A percentile compares a stretch with the other conserved stretches of the same genome.
These are phyloP conservation scores for apple (Malus domestica) DNA, from an alignment of 306 rosid species.

Conservation along the genomic window DNA sequence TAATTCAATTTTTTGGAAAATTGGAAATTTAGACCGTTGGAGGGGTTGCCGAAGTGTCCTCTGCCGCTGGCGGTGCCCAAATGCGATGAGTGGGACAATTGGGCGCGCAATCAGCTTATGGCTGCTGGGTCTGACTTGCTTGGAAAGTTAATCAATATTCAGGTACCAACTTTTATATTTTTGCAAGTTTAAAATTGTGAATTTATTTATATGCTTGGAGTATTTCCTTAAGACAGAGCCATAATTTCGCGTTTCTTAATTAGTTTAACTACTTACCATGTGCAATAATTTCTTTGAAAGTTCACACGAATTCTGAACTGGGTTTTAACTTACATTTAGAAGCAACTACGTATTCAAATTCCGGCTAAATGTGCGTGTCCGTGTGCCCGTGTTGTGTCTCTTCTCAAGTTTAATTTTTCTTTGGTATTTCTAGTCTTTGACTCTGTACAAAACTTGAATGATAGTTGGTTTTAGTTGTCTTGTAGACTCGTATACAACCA, in stretches of 20 bases:
- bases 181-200: not conserved
- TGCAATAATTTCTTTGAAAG: not conserved
- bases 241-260: not conserved
- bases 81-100: slow-evolving; percentile 53
- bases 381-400: not conserved
- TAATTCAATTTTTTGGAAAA: not conserved
- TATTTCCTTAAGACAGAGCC: not conserved
- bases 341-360: not conserved
- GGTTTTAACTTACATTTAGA: not conserved
- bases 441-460: not conserved
- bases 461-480: not conserved
- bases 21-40: slow-evolving; percentile 49
- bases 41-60: slow-evolving; percentile 60
- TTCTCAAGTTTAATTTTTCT: not conserved
- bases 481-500: not conserved
- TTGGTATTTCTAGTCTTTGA: not conserved
- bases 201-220: not conserved
- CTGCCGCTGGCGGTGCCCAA: slow-evolving; percentile 29
- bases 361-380: not conserved
- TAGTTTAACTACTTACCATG: not conserved
- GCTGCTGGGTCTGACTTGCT: slow-evolving; percentile 84
- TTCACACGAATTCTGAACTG: not conserved
- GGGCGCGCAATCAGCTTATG: slow-evolving; percentile 91
- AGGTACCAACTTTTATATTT: slow-evolving; percentile 32
- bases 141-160: slow-evolving; percentile 74